Base-by-base conservation (phyloP, 176 grass and related monocot species). In the Avena insularis region DNA sequence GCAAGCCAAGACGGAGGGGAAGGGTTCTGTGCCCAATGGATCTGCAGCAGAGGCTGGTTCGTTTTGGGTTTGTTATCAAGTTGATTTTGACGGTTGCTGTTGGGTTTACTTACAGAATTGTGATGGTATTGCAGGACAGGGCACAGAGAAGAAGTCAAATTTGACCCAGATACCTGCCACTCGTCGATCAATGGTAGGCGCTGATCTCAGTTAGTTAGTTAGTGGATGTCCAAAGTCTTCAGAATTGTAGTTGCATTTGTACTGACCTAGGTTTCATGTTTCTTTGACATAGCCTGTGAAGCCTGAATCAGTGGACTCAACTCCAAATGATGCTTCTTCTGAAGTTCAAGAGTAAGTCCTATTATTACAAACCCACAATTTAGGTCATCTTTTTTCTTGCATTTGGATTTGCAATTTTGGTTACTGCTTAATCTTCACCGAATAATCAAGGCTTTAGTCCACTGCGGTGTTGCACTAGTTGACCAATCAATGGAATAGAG, bases 231-330 rank as follows among this genome's bases (percentile, higher is more conserved):
- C 46, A 35, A 58, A 16, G 31, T 40, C 50, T 59, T 43, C 75
- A 71, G 82, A 56, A 82, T 85, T 90, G 79, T 84, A 67, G 60
- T 56, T 86, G 62, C 23, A 45, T 73, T 83, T 77, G 29, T 60
- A 69, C 64, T 91, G 12, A 86, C 60, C 19, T 61, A 61, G 54
- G 61, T 85, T 85, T 69, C 21, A 51, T 23, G 46, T 82, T 49
- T 61, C 23, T 76, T 54, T 85, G 31, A 13, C 59, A 20, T 72
- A 98, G 96, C 82, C 79, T 83, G 63, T 84, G 33, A 98, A 95
- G 66, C 89, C 92, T 94, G 93, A 60, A 81, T 92, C 88, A 27
- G 84, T 80, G 27, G 92, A 92, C 49, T 77, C 49, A 23, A 36
- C 86, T 84, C 35, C 85, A 71, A 93, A 89, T 45, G 90, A 91